Conservation (phyloP, 2,329 filamentous ascomycete genomes). For the Botryotinia calthae region DNA sequence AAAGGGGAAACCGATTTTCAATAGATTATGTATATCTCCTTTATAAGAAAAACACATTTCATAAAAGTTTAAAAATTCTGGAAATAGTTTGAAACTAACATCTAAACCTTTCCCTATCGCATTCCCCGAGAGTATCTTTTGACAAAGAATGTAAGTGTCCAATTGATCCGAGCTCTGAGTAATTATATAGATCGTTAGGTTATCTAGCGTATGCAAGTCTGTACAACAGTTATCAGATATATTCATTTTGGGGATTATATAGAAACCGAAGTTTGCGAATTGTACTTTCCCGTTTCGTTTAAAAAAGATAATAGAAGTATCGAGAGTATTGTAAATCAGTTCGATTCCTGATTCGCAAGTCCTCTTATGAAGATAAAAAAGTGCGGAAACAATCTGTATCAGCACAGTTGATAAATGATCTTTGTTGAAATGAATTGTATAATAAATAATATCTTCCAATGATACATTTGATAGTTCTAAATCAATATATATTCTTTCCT, state of each 20-base stretch:
- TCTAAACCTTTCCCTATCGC: background rate
- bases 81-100: background rate
- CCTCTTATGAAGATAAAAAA: background rate
- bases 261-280: background rate
- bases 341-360: background rate
- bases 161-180: background rate
- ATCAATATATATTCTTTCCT: background rate
- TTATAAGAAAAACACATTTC: background rate
- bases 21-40: background rate
- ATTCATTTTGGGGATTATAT: background rate
- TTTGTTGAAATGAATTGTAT: background rate
- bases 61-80: background rate
- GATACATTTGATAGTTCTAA: background rate
- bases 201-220: background rate
- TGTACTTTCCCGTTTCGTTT: background rate
- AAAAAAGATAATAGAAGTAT: background rate
- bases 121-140: background rate
- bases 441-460: conserved; percentile 1
- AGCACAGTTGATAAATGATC: background rate
- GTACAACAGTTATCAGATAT: background rate
- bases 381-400: background rate
- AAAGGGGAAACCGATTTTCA: background rate
- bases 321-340: background rate
- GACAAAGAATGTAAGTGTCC: background rate
- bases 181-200: background rate